Evolutionary conservation across 805 yeast genomes (phyloP).

Genomic region (Yarrowia bubula): DNA sequence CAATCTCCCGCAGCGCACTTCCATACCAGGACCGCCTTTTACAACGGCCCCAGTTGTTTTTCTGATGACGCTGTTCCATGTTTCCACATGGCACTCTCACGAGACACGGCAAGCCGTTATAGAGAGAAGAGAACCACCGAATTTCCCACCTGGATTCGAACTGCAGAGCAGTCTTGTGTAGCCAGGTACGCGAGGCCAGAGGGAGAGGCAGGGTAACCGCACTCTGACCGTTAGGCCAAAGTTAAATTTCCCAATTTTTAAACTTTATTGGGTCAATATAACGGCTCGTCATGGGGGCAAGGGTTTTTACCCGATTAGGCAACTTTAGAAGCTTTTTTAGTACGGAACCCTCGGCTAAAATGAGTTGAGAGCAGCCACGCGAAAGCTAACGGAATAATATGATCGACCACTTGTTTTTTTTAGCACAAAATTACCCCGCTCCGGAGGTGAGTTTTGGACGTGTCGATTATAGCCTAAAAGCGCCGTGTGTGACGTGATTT

Average conservation of each 20-base stretch:
- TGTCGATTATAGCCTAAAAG: neutral
- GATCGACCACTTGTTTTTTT: neutral
- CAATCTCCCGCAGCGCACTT: conserved; percentile 29
- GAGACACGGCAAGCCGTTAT: conserved; percentile 9
- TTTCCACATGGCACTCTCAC: conserved; percentile 27
- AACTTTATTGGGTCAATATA: neutral
- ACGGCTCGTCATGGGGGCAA: neutral
- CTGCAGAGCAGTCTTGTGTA: conserved; percentile 22
- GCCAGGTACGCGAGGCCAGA: conserved; percentile 28
- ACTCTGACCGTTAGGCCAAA: conserved; percentile 9
- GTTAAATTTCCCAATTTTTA: neutral
- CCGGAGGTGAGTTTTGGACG: neutral
- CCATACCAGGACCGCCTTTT: conserved; percentile 19
- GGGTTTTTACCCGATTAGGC: neutral
- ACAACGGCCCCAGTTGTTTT: conserved; percentile 13
- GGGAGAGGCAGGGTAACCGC: conserved; percentile 26
- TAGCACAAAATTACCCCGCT: neutral
- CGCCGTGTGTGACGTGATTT: neutral
- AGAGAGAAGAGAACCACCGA: conserved; percentile 28
- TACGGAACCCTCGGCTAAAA: neutral
- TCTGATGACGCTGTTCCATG: conserved; percentile 28
- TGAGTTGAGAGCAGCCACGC: neutral
- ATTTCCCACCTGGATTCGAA: conserved; percentile 28
- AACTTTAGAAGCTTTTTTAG: neutral
- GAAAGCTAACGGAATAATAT: neutral